Evolutionary conservation across 1,139 yeast species (phyloP), one percentile per base, ranked within the genome.

Genomic region (Diutina siamensis): DNA sequence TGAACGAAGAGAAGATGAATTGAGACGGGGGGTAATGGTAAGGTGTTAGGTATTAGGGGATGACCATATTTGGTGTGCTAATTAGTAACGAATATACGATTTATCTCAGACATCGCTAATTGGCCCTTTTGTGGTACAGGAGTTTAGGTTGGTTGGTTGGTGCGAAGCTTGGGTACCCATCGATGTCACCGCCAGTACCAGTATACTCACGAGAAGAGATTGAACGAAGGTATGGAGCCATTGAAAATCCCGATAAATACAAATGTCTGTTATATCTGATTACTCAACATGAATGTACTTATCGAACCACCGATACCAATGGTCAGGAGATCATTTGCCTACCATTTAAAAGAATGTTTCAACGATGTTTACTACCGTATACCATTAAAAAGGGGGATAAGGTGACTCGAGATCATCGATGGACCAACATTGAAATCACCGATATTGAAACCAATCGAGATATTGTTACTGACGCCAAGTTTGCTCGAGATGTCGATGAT

Each of bases 1-100:
- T 67, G 98, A 94, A 61, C 64, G 84, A 50, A 74, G 99, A 54
- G 94, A 87, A 58, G 67, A 78, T 38, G 99, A 92, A 59, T 82
- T 77, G 61, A 74, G 97, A 55, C 71, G 74, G 47, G 97, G 97
- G 1, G 74, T 89, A 28, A 78, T 83, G 58, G 78, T 88, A 36
- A 79, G 85, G n/a, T 35, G 40, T 35, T 35, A 35, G 38, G 34
- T 31, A 4, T 31, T 5, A 25, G 28, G 5, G n/a, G n/a, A n/a
- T n/a, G n/a, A n/a, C n/a, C n/a, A n/a, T n/a, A n/a, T n/a, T n/a
- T n/a, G n/a, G n/a, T n/a, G 57, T 92, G 97, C 62, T 89, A 22
- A 35, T 27, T 27, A 27, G 10, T 27, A 8, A 27, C 31, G 31
- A 27, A 27, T 27, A n/a, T n/a, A n/a, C n/a, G n/a, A n/a, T n/a